Base-by-base conservation (phyloP, 176 grass and related monocot genomes). In the Dendrocalamus sinicus region DNA sequence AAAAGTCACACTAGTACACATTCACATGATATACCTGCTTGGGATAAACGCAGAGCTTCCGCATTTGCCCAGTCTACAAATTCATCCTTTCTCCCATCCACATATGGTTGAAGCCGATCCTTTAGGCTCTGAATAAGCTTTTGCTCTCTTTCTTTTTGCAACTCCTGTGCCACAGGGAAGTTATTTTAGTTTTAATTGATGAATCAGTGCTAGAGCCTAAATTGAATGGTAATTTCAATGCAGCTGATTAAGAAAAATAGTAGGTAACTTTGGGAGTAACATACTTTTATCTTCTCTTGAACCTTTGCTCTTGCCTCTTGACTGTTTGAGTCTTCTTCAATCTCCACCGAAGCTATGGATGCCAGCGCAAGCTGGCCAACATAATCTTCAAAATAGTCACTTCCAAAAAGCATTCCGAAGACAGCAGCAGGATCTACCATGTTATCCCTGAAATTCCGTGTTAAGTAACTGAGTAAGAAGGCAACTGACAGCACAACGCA, bases 321-420 rank as follows among this genome's bases (percentile, higher is more conserved):
- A 74, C 59, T 70, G 50, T 89, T 89, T 81, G 74, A 85, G 14
- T 77, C 90, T 83, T 96, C 90, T 5, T 93, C 93, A 68, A 94
- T 37, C 82, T 96, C 96, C 48, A 83, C 78, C 11, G 96, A 96
- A 84, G 92, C 93, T 84, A 99, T 69, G 28, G 96, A 89, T 86
- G 96, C 93, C 69, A 99, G 81, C 47, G 96, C 96, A 77, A 99
- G 90, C 75, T 99, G 93, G 41, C 96, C 96, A 62, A 99, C 90
- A 85, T 96, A 99, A 83, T 96, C 93, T 90, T 99, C 96, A 77
- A 99, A 99, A 37, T 91, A 99, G 41, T 99, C 96, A 46, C 94
- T 99, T 86, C 96, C 96, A 74, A 99, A 98, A 84, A 99, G 83
- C 96, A 99, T 99, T 10, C 96, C 96, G 78, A 99, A 99, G 40